A percentile compares a stretch with the other conserved stretches of the same genome.
phyloP scores from a whole-genome alignment of 2,329 filamentous ascomycete genomes.

The Diaporthe caulivora region DNA sequence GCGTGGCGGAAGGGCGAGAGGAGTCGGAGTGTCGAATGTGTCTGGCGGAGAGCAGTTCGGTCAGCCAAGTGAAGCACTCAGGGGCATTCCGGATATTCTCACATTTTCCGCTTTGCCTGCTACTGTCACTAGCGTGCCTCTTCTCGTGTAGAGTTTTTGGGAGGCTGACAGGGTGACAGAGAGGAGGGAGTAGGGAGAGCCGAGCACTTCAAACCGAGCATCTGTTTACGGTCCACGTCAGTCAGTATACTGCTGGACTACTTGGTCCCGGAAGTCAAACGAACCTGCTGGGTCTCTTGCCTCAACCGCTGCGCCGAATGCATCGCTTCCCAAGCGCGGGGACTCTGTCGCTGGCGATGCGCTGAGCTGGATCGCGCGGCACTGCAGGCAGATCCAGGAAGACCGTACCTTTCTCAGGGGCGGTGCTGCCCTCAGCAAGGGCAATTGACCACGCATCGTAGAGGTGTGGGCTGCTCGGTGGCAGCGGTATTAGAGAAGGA shows the following conservation, averaged over 20 bases:
- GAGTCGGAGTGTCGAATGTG: constrained; percentile 88
- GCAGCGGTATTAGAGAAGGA: constrained; percentile 20
- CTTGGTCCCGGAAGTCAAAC: constrained; percentile 24
- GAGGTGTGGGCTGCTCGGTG: constrained; percentile 30
- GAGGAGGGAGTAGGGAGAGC: constrained; percentile 91
- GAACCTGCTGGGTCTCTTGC: constrained; percentile 64
- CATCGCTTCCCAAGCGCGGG: constrained; percentile 63
- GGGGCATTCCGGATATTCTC: constrained; percentile 44
- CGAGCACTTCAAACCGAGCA: constrained; percentile 93
- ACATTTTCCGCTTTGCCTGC: constrained; percentile 94
- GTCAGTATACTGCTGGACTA: background rate
- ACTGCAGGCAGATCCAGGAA: constrained; percentile 65
- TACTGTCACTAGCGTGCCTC: constrained; percentile 90
- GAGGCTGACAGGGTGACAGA: constrained; percentile 94
- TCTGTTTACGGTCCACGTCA: constrained; percentile 65
- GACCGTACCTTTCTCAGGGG: constrained; percentile 43
- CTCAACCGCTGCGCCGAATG: constrained; percentile 63
- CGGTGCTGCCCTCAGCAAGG: constrained; percentile 52
- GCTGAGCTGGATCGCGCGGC: constrained; percentile 73
- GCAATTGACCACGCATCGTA: constrained; percentile 59
- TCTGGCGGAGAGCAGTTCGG: constrained; percentile 61
- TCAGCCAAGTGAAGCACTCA: constrained; percentile 12
- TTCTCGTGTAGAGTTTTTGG: constrained; percentile 90
- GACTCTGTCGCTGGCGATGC: constrained; percentile 70
- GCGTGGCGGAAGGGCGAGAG: constrained; percentile 87